Conservation (phyloP, 352 stramenopile genomes). For the Phytopythium sindhum region DNA sequence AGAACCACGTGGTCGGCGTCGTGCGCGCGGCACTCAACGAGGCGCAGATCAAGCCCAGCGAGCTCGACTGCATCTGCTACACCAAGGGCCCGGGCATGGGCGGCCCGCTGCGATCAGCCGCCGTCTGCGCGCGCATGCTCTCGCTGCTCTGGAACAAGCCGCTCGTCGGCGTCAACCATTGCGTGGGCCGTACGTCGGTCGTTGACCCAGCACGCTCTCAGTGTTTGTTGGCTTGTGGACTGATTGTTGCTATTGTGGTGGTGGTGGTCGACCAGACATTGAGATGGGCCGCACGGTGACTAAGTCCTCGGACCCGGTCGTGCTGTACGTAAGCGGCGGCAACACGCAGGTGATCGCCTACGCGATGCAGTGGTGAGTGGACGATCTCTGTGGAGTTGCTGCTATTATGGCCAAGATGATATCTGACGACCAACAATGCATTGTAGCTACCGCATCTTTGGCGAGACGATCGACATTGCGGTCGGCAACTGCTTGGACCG, state of each 20-base stretch:
- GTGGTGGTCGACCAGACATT: slow-evolving; percentile 82
- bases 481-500: slow-evolving; percentile 99
- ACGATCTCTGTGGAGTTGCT: not conserved
- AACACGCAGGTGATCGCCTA: slow-evolving; percentile 98
- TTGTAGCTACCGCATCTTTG: slow-evolving; percentile 97
- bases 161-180: slow-evolving; percentile 98
- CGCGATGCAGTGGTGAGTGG: slow-evolving; percentile 71
- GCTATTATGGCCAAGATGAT: not conserved
- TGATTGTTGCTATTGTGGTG: not conserved
- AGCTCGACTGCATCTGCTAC: slow-evolving; percentile 95
- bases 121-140: slow-evolving; percentile 93
- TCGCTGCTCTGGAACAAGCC: slow-evolving; percentile 95
- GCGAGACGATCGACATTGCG: slow-evolving; percentile 99
- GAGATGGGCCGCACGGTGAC: slow-evolving; percentile 99
- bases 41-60: slow-evolving; percentile 76
- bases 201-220: not conserved
- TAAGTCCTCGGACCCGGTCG: slow-evolving; percentile 93
- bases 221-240: slow-evolving; percentile 3
- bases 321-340: slow-evolving; percentile 98
- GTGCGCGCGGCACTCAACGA: slow-evolving; percentile 93
- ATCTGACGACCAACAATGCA: not conserved
- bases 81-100: slow-evolving; percentile 98
- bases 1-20: slow-evolving; percentile 95
- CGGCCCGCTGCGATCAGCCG: slow-evolving; percentile 95
- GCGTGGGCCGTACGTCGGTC: slow-evolving; percentile 89